Evolutionary conservation across 1,139 yeast genomes (phyloP), one percentile per base, ranked within the genome.

Genomic region (Sugiyamaella sp.): DNA sequence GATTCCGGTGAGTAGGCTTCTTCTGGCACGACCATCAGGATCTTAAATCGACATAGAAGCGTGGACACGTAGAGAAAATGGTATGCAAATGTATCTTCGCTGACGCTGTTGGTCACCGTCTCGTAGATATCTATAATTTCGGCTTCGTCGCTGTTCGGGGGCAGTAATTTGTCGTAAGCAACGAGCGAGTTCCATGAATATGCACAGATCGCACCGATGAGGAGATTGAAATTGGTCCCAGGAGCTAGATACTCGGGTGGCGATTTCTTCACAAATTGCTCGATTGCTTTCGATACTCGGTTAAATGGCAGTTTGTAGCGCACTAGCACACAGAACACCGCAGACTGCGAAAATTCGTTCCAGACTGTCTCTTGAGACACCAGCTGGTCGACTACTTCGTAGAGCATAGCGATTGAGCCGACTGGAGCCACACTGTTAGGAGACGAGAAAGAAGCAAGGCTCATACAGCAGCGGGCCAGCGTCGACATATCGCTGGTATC

Each of bases 121-220:
- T 50, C 55, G 17, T 47, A 55, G 19, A 49, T 38, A 10, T 39
- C 32, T 29, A 22, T 41, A 22, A 45, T 39, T 47, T 52, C 37
- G 2, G 42, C 20, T 19, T 35, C 41, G 16, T 37, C 35, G 16
- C 17, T 19, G 12, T 24, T 24, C 1, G 49, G 49, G 8, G 49
- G 33, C 3, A n/a, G 19, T 8, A 45, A 41, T 3, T 21, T 17
- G 14, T 45, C 41, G 29, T 45, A 45, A 14, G 41, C 53, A 5
- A 58, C 49, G 27, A 58, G 45, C 10, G 56, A 29, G 25, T 57
- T 57, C 61, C 61, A 58, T 5, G 59, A 51, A 35, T 54, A 59
- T 10, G 49, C 56, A 3, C 52, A 49, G 9, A 57, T 46, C 16
- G 57, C 57, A 1, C 60, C 58, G 8, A 58, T 32, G 9, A 44